Evolutionary conservation across 768 basidiomycete species (phyloP), one percentile per base, ranked within the genome.

Genomic region (Suillus alpinus): DNA sequence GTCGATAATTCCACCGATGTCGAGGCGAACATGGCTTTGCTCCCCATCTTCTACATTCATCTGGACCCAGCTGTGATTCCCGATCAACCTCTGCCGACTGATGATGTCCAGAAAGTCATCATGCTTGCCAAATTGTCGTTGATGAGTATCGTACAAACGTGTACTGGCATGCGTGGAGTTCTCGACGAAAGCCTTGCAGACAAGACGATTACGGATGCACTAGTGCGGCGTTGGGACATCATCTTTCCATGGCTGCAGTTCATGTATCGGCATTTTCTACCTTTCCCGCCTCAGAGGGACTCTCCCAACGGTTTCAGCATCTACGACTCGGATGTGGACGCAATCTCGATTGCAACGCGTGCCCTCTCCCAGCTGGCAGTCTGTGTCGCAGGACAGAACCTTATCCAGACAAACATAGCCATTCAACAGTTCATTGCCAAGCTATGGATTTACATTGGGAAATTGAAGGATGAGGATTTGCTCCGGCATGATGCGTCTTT

Each of bases 21-120:
- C 14, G 52, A 53, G 14, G 20, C 36, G 52, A 31, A 57, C n/a
- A 52, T 57, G 44, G 6, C 26, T 23, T 57, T 50, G 18, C 32
- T 57, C 23, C 56, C 56, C 29, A 23, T 57, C 56, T 57, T 57
- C 34, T 50, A 57, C 32, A 52, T 20, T 26, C 56, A 57, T 50
- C 56, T 57, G 56, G 44, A 57, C 20, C 56, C 56, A 57, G 16
- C 23, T 52, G 29, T 41, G 18, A 50, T 57, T 8, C 52, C 36
- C 36, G 52, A 53, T 53, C 52, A 53, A 53, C 52, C 4, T 53
- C 36, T 53, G 2, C 56, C 56, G 29, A 57, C 29, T 14, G 50
- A 52, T 20, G 44, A 44, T 6, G 16, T 31, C 13, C 56, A 31
- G 20, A 23, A 49, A 50, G 44, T 57, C 40, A 3, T 52, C 26